A percentile compares a stretch with the other conserved stretches of the same genome.
phyloP scores from a whole-genome alignment of 2,329 filamentous ascomycete genomes.

The Fusarium foetens region DNA sequence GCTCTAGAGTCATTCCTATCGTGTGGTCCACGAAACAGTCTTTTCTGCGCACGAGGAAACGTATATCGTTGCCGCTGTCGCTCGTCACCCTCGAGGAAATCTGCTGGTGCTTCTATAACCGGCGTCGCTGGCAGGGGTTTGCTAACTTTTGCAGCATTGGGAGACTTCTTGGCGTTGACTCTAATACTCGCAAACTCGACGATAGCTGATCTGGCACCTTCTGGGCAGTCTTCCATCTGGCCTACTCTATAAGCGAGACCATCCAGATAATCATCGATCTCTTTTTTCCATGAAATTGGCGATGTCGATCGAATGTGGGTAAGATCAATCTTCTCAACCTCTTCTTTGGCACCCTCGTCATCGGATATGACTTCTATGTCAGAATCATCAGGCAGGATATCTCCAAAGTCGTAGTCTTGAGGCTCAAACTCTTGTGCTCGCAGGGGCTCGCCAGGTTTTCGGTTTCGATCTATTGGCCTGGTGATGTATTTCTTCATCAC shows the following conservation, averaged over 20 bases:
- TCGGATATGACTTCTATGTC: conserved; percentile 30
- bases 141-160: conserved; percentile 14
- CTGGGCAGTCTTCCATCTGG: conserved; percentile 44
- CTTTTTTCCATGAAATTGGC: conserved; percentile 8
- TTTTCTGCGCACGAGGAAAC: conserved; percentile 10
- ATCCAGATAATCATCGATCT: conserved; percentile 33
- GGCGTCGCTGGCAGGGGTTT: conserved; percentile 49
- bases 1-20: neutral
- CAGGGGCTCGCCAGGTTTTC: neutral
- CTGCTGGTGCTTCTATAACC: conserved; percentile 39
- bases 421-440: conserved; percentile 12
- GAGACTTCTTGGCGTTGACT: neutral
- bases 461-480: neutral
- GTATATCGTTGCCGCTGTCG: conserved; percentile 2
- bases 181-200: conserved; percentile 40
- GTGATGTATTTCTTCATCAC: conserved; percentile 42
- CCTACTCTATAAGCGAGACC: conserved; percentile 50
- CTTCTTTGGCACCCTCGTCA: neutral
- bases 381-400: conserved; percentile 19
- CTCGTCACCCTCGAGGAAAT: conserved; percentile 13
- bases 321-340: conserved; percentile 36
- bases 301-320: conserved; percentile 23
- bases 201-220: conserved; percentile 43
- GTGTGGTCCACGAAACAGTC: neutral
- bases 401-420: conserved; percentile 41